Conservation (phyloP, 2,329 filamentous ascomycete species). For the Pseudocercospora macadamiae region DNA sequence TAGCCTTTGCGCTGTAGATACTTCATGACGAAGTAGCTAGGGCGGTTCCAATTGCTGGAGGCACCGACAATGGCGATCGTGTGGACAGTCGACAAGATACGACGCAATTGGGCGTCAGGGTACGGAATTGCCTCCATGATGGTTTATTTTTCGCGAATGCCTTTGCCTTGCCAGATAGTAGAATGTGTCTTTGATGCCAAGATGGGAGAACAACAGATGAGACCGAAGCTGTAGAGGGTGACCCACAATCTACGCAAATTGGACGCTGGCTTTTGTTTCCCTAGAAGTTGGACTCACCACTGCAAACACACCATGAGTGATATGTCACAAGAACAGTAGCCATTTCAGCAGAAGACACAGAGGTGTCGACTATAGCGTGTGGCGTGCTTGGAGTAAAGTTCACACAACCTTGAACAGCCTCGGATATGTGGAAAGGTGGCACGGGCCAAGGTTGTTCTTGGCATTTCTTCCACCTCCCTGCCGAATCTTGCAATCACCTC, state of each 20-base stretch:
- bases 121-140: conserved; percentile 22
- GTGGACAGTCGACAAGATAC: conserved; percentile 21
- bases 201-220: not conserved
- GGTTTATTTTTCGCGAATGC: not conserved
- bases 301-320: not conserved
- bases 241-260: not conserved
- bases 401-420: not conserved
- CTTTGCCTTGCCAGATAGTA: not conserved
- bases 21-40: conserved; percentile 26
- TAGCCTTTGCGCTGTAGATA: conserved; percentile 25
- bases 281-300: not conserved
- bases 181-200: not conserved
- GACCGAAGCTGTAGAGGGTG: not conserved
- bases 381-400: not conserved
- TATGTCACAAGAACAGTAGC: not conserved
- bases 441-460: not conserved
- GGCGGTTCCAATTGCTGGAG: conserved; percentile 25
- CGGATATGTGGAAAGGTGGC: not conserved
- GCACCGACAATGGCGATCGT: conserved; percentile 22
- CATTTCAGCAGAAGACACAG: not conserved
- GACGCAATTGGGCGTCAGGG: conserved; percentile 22
- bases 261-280: not conserved
- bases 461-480: not conserved
- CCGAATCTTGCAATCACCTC: not conserved
- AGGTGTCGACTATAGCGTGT: not conserved